Evolutionary conservation across 202 grass and related monocot genomes (phyloP), one percentile per base, ranked within the genome.

Genomic region (Saccharum hybrid): DNA sequence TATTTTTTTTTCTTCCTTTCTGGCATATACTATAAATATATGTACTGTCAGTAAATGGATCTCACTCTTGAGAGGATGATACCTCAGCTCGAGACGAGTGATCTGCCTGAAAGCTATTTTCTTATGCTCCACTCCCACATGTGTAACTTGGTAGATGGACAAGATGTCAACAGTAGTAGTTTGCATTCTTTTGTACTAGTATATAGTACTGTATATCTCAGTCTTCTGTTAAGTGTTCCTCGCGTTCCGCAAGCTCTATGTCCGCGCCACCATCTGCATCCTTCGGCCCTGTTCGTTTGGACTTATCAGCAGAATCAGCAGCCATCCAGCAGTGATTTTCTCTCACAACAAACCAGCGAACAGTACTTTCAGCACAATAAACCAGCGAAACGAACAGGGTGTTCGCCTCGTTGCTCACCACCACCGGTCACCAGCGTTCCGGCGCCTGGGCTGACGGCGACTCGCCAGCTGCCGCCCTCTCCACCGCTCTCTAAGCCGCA

Each of bases 21-120:
- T 33, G 46, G 73, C 41, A 87, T 87, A 74, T 74, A 87, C 86
- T 87, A 63, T 28, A 83, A 81, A 38, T 89, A 80, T 81, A 38
- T 89, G 71, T 64, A 10, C 54, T 81, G 78, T 81, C 45, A 63
- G 85, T 87, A 82, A 77, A 82, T 52, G 72, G 23, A 82, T 82
- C 63, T 76, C 85, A 77, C 40, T 65, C 21, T 77, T 62, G 2
- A 69, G 71, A 76, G 84, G 70, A 8, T 51, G 15, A 19, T 76
- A 66, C 79, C 64, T 71, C 72, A 34, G n/a, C 74, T 83, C 18
- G 51, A 86, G 54, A 83, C 54, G 69, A 59, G 34, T 64, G 75
- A 80, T 80, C 63, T 46, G 67, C 61, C 80, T 83, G 33, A 72
- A 87, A 90, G 52, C 75, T 59, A 81, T 60, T 60, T 60, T 10